Evolutionary conservation across 495 filamentous ascomycete genomes (phyloP).

Genomic region (Neurospora sublineolata): DNA sequence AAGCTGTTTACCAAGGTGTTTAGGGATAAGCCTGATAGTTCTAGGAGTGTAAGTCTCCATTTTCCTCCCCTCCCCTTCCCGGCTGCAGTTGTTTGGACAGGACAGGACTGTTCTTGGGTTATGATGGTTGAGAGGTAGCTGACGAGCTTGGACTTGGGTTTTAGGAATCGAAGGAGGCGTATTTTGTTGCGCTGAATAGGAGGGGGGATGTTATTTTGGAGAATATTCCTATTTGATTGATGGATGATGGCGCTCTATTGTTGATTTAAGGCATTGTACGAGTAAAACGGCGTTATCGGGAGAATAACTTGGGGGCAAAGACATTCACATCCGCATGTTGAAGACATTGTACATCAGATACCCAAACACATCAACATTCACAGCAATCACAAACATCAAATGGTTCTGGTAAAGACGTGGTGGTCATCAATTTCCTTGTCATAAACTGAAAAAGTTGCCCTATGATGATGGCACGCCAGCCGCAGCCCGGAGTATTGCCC

Average conservation of each 20-base stretch:
- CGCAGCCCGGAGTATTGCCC: not conserved
- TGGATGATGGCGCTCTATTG: not conserved
- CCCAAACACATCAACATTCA: not conserved
- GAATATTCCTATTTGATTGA: slow-evolving; percentile 3
- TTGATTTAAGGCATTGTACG: not conserved
- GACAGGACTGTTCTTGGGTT: not conserved
- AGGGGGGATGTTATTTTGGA: slow-evolving; percentile 31
- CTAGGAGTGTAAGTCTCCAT: slow-evolving; percentile 55
- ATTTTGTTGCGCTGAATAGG: slow-evolving; percentile 65
- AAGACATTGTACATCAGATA: not conserved
- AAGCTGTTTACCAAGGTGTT: slow-evolving; percentile 67
- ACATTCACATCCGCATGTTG: not conserved
- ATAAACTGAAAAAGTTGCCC: not conserved
- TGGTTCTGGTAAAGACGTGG: not conserved
- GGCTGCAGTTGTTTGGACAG: not conserved
- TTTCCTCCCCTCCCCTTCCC: not conserved
- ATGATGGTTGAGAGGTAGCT: not conserved
- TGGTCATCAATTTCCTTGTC: not conserved
- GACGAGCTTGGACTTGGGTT: not conserved
- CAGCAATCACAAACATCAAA: not conserved
- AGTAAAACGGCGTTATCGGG: not conserved
- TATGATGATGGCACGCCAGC: not conserved
- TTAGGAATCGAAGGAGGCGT: slow-evolving; percentile 85
- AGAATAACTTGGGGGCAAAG: not conserved
- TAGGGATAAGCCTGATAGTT: slow-evolving; percentile 81